These are phyloP conservation scores for Yarrowia bubula DNA, from an alignment of 805 yeast species.

Conservation along the genomic window DNA sequence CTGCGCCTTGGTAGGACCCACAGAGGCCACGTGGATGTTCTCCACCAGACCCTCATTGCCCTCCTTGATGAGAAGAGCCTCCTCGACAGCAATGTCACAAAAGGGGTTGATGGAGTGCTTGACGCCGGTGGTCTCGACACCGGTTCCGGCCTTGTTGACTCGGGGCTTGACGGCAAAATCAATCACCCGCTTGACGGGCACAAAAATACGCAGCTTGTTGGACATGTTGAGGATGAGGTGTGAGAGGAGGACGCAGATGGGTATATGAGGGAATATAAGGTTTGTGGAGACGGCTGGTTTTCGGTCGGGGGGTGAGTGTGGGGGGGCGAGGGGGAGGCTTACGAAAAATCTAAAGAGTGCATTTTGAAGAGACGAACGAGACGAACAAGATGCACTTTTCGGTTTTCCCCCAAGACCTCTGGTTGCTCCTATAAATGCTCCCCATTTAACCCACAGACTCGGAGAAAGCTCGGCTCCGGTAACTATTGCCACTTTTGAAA, in stretches of 20 bases:
- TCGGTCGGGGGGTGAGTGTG: background rate
- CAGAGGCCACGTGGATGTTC: conserved; percentile 82
- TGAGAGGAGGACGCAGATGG: background rate
- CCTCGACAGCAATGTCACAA: conserved; percentile 97
- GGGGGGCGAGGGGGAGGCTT: too few species aligned
- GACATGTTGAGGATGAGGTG: conserved; percentile 7
- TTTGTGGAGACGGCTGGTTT: background rate
- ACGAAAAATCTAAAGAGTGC: too few species aligned
- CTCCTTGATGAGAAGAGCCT: conserved; percentile 77
- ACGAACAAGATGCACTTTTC: too few species aligned
- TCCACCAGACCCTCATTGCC: conserved; percentile 65
- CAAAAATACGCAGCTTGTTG: conserved; percentile 54
- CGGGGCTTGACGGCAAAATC: conserved; percentile 93
- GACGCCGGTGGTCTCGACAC: conserved; percentile 83
- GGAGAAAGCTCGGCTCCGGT: conserved; percentile 23
- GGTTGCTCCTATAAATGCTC: too few species aligned
- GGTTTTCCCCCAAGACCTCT: too few species aligned
- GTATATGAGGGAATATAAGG: background rate
- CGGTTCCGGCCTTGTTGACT: conserved; percentile 79
- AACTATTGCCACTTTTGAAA: conserved; percentile 17
- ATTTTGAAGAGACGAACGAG: too few species aligned
- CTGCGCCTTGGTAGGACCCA: conserved; percentile 83
- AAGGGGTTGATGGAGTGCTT: conserved; percentile 94
- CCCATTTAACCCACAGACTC: background rate
- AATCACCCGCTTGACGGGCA: conserved; percentile 92